Evolutionary conservation across 2,329 filamentous ascomycete genomes (phyloP), one percentile per base, ranked within the genome.

Genomic region (Fusarium poae): DNA sequence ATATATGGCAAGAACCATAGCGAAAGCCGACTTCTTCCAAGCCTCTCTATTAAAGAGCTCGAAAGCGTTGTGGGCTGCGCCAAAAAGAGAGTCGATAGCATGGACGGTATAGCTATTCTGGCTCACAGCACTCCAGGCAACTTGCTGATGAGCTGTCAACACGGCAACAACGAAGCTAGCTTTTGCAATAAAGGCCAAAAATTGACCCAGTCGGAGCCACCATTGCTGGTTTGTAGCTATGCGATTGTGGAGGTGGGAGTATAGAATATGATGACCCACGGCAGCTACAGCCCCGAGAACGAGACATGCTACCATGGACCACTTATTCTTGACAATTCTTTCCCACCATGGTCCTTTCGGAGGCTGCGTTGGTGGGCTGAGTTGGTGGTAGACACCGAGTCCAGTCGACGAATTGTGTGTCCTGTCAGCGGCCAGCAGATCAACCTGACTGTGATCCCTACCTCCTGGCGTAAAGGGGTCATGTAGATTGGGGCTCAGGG

Each of bases 41-140:
- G 70, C 68, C 13, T 72, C 70, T 16, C 16, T 51, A 18, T 61
- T 70, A 12, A 72, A 68, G 1, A 72, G 48, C 30, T 68, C 66
- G 12, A 46, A 43, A 1, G 53, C 44, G 18, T 72, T 57, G 9
- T 72, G 63, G 6, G 60, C 42, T 6, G 70, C 48, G 3, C 57
- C 70, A 16, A 72, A 72, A 4, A 72, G 66, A 9, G 70, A 60
- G 32, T 72, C 68, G 6, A 72, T 57, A 1, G 63, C 68, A 32
- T 66, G 40, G 18, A 67, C 62, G 1, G 62, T 53, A 35, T 52
- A 67, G 23, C 43, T 42, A 4, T 57, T 35, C 15, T 40, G 51
- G 10, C 51, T 51, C 2, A 66, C 64, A 4, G 49, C 64, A 6
- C 64, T 44, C 64, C 64, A 67, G 4, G 64, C 64, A 0, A 46